These are phyloP conservation scores for Populus hybrid DNA, from an alignment of 441 rosid genomes.

Conservation along the genomic window DNA sequence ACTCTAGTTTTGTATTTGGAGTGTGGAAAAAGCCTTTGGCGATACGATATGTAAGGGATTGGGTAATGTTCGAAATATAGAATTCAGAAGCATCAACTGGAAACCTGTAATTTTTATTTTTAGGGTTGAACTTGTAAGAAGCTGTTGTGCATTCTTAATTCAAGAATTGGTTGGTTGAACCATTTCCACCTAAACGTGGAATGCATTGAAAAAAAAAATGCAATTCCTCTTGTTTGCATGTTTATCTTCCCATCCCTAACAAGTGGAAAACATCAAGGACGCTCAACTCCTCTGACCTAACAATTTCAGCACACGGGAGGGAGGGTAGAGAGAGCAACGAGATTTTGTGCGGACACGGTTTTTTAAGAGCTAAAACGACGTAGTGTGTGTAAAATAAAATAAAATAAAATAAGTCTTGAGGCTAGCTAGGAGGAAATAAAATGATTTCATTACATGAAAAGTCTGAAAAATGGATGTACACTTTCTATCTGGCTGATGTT, in stretches of 20 bases:
- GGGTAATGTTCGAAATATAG: neutral
- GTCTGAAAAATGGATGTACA: neutral
- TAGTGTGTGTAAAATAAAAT: too few species aligned
- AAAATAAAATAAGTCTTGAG: neutral
- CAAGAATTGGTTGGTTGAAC: neutral
- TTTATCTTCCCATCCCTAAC: neutral
- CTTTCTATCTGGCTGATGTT: neutral
- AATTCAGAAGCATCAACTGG: neutral
- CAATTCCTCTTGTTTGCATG: neutral
- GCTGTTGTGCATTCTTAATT: neutral
- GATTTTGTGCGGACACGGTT: too few species aligned
- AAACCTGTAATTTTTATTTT: neutral
- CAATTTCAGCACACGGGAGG: neutral
- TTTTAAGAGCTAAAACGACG: too few species aligned
- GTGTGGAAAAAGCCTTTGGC: slow-evolving; percentile 1
- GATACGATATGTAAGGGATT: neutral
- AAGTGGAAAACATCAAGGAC: neutral
- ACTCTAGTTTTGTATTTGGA: neutral
- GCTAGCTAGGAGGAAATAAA: neutral
- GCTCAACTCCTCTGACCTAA: neutral
- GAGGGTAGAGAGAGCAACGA: too few species aligned
- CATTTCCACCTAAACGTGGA: neutral
- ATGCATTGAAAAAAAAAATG: neutral
- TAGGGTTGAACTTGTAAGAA: neutral
- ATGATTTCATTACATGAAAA: neutral